Percentiles rank a stretch among this genome's conserved stretches.
Evolutionary conservation across 306 rosid species (phyloP).

Genomic region (Urtica urens): DNA sequence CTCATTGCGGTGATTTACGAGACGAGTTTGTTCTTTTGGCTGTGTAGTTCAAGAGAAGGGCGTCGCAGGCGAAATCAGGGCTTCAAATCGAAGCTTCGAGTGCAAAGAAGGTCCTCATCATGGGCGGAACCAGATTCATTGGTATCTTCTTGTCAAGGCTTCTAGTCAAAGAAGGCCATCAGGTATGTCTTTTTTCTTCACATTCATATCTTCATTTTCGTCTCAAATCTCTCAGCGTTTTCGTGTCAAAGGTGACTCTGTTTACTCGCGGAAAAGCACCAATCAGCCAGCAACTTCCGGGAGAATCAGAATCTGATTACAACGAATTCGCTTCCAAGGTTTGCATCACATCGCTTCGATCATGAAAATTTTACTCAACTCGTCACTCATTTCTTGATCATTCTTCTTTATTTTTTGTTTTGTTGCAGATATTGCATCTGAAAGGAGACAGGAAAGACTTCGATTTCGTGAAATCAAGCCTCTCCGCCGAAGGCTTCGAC

Average conservation of each 20-base stretch:
- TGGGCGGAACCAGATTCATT: conserved; percentile 95
- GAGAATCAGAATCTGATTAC: conserved; percentile 67
- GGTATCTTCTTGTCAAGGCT: conserved; percentile 89
- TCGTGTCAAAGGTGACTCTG: conserved; percentile 82
- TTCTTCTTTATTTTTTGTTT: conserved; percentile 5
- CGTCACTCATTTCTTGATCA: not conserved
- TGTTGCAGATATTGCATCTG: conserved; percentile 76
- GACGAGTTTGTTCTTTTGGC: not conserved
- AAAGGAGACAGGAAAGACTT: conserved; percentile 90
- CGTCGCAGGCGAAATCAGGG: conserved; percentile 48
- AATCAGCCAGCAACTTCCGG: conserved; percentile 67
- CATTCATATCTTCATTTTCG: too few relatives aligned
- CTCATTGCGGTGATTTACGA: not conserved
- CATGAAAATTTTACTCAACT: not conserved
- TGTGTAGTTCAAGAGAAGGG: conserved; percentile 59
- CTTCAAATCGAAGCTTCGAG: conserved; percentile 57
- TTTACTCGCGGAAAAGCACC: conserved; percentile 95
- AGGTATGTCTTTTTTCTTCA: conserved; percentile 30
- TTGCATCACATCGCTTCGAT: too few relatives aligned
- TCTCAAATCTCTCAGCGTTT: too few relatives aligned
- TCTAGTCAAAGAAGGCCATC: conserved; percentile 90
- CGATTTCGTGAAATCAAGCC: conserved; percentile 80
- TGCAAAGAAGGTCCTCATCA: conserved; percentile 75
- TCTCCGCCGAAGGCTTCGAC: conserved; percentile 74
- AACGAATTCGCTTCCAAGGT: conserved; percentile 85